phyloP scores from a whole-genome alignment of 108 stramenopile genomes.

The Schizochytrium sp. region DNA sequence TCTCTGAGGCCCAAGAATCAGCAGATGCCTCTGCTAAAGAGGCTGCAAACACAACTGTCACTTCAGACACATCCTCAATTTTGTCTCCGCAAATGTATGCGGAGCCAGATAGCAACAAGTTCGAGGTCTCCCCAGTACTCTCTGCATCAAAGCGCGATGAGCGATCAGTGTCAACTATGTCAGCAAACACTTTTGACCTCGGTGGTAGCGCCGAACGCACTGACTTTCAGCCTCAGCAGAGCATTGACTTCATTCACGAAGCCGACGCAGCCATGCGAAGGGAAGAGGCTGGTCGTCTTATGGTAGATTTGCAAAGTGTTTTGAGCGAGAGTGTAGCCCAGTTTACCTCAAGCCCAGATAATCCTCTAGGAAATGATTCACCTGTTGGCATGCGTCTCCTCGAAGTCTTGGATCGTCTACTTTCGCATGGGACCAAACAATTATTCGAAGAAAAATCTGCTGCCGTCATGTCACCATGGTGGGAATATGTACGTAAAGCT shows the following conservation, averaged over 20 bases:
- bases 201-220: not conserved
- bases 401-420: not conserved
- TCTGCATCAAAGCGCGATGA: no score
- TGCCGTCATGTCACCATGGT: not conserved
- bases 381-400: not conserved
- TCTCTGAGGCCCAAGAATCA: not conserved
- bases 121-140: no score
- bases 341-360: conserved; percentile 11
- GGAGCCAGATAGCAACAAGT: no score
- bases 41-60: no score
- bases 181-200: no score
- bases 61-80: no score
- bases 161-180: no score
- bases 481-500: conserved; percentile 31
- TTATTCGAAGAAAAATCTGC: not conserved
- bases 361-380: not conserved
- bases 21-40: not conserved
- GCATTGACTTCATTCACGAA: conserved; percentile 54
- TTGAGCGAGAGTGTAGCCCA: conserved; percentile 43
- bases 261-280: not conserved
- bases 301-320: not conserved
- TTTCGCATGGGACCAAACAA: not conserved
- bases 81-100: no score
- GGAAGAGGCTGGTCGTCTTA: conserved; percentile 47
- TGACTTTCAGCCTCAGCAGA: not conserved